Conservation (phyloP, 2,329 filamentous ascomycete species). For the Arthrobotrys sphaeroides region DNA sequence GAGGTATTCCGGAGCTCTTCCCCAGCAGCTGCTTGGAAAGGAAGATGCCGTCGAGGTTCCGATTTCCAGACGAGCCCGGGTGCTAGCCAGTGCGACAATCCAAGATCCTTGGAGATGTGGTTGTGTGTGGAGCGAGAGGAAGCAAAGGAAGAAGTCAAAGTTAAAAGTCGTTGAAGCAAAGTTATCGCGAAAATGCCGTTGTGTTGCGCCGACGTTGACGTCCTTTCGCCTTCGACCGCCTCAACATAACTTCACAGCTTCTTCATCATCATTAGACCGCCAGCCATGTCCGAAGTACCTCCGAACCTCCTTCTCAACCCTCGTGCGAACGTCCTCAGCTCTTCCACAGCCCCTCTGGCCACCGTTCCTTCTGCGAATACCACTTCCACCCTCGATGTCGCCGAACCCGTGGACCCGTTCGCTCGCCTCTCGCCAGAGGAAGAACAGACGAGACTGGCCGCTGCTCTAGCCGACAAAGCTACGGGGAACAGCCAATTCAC, state of each 20-base stretch:
- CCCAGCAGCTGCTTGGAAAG: neutral
- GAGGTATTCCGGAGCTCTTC: neutral
- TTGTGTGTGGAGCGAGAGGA: neutral
- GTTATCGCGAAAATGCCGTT: neutral
- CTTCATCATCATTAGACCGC: neutral
- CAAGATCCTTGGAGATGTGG: neutral
- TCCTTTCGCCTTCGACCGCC: neutral
- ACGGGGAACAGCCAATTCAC: slow-evolving; percentile 48
- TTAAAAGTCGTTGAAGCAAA: neutral
- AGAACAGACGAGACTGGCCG: slow-evolving; percentile 59
- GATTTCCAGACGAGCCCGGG: neutral
- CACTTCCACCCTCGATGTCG: neutral
- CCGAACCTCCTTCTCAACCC: slow-evolving; percentile 51
- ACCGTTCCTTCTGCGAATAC: slow-evolving; percentile 41
- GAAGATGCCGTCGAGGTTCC: neutral
- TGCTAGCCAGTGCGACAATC: neutral
- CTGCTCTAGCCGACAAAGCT: slow-evolving; percentile 22
- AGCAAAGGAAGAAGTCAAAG: neutral
- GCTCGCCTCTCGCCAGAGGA: slow-evolving; percentile 64
- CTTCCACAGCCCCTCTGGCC: slow-evolving; percentile 39
- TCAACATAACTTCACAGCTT: neutral
- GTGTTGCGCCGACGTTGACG: slow-evolving; percentile 17
- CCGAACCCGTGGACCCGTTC: slow-evolving; percentile 9
- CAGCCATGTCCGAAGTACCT: slow-evolving; percentile 24
- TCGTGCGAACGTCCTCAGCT: slow-evolving; percentile 39